phyloP scores from a whole-genome alignment of 768 basidiomycete genomes.

The Amanita jacksonii region DNA sequence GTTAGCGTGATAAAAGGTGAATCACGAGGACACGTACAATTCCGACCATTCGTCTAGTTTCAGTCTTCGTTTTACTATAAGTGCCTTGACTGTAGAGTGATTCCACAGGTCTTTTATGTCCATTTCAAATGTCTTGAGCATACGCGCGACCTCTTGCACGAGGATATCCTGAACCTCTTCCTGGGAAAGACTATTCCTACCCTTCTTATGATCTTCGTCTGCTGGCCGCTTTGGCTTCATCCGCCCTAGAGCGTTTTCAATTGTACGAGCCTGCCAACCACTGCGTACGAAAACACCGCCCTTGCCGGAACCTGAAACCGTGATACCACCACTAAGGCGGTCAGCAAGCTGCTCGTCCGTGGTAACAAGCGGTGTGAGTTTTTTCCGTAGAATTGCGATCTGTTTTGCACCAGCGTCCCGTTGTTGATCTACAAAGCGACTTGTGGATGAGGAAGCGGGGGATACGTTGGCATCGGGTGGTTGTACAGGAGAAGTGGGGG shows the following conservation, averaged over 20 bases:
- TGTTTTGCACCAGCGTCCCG: constrained; percentile 25
- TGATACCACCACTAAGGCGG: constrained; percentile 64
- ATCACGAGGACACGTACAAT: constrained; percentile 46
- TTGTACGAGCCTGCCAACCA: constrained; percentile 71
- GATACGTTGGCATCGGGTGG: no score
- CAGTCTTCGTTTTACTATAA: constrained; percentile 59
- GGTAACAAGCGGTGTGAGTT: constrained; percentile 50
- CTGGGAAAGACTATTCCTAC: constrained; percentile 21
- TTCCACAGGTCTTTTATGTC: constrained; percentile 70
- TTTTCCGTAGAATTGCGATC: constrained; percentile 48
- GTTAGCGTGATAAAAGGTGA: constrained; percentile 3
- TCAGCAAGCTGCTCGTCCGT: constrained; percentile 58
- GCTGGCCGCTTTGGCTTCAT: constrained; percentile 23
- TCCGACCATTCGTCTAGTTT: constrained; percentile 85
- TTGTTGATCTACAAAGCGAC: constrained; percentile 16
- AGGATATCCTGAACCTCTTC: constrained; percentile 40
- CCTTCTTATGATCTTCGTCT: constrained; percentile 20
- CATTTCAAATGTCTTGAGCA: constrained; percentile 47
- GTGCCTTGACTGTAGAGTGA: constrained; percentile 57
- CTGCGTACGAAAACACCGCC: constrained; percentile 69
- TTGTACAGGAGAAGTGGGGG: constrained; percentile 27
- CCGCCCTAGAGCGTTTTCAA: constrained; percentile 41
- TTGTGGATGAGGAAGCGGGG: constrained; percentile 21
- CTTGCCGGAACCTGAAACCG: constrained; percentile 67
- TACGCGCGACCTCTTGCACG: constrained; percentile 49